Evolutionary conservation across 2,329 filamentous ascomycete genomes (phyloP).

Genomic region (Venturia pyrina): DNA sequence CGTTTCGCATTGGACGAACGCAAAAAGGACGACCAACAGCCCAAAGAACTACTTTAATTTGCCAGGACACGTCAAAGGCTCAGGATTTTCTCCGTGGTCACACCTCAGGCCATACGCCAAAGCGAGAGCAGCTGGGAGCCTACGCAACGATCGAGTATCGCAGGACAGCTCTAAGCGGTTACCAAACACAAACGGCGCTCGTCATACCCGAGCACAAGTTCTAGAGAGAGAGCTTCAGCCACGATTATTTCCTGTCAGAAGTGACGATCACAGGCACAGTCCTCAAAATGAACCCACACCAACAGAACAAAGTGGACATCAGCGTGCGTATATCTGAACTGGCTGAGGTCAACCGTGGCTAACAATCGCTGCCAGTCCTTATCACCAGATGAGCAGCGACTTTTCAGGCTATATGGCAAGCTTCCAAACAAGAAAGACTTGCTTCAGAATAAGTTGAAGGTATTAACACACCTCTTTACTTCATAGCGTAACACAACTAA

Average conservation of each 20-base stretch:
- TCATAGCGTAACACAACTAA: neutral
- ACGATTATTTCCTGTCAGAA: neutral
- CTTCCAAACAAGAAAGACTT: constrained; percentile 93
- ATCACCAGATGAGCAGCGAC: constrained; percentile 86
- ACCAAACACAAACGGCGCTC: neutral
- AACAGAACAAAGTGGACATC: constrained; percentile 97
- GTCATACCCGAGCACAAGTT: neutral
- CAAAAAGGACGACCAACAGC: neutral
- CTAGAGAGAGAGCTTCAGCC: neutral
- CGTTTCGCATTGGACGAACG: neutral
- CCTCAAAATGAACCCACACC: constrained; percentile 73
- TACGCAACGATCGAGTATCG: neutral
- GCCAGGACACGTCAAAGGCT: neutral
- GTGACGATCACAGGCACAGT: neutral
- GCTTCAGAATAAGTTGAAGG: constrained; percentile 94
- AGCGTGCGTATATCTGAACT: constrained; percentile 53
- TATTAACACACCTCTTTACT: constrained; percentile 21
- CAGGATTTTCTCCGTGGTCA: neutral
- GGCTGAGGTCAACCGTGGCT: constrained; percentile 9
- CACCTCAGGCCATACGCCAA: neutral
- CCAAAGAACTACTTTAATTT: neutral
- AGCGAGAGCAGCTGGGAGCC: neutral
- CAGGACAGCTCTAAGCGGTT: neutral
- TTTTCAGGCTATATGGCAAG: constrained; percentile 96
- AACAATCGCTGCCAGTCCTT: constrained; percentile 53